These are phyloP conservation scores for Entomortierella lignicola DNA, from an alignment of 192 early-diverging fungal species.

Conservation along the genomic window DNA sequence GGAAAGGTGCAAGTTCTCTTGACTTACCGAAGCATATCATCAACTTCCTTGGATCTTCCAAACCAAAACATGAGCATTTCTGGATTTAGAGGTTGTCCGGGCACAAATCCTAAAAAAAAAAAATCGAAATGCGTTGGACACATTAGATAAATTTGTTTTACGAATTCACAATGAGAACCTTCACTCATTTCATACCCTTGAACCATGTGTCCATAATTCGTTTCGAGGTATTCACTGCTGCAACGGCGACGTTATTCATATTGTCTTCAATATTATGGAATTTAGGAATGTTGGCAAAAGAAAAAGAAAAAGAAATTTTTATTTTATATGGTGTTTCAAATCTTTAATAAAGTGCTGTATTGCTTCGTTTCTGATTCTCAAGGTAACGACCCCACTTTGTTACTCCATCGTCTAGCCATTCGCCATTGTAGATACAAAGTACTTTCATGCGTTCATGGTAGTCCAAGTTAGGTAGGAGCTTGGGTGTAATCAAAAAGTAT, in stretches of 20 bases:
- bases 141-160: neutral
- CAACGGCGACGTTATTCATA: conserved; percentile 4
- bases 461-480: conserved; percentile 91
- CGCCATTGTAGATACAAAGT: conserved; percentile 94
- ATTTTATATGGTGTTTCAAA: too few relatives aligned
- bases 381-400: conserved; percentile 33
- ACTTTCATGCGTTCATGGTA: conserved; percentile 95
- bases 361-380: conserved; percentile 31
- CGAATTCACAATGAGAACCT: too few relatives aligned
- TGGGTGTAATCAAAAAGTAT: conserved; percentile 99
- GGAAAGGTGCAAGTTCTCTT: neutral
- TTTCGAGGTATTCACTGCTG: conserved; percentile 22
- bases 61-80: conserved; percentile 27
- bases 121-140: too few relatives aligned
- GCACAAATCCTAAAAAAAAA: conserved; percentile 22
- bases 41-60: conserved; percentile 18
- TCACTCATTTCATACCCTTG: conserved; percentile 28
- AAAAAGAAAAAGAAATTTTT: neutral
- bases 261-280: neutral
- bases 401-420: conserved; percentile 68
- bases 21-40: conserved; percentile 28
- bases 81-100: conserved; percentile 15
- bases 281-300: neutral
- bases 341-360: too few relatives aligned
- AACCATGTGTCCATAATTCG: conserved; percentile 39